Conservation (phyloP, 2,329 filamentous ascomycete genomes). For the Kalaharituber pfeilii region DNA sequence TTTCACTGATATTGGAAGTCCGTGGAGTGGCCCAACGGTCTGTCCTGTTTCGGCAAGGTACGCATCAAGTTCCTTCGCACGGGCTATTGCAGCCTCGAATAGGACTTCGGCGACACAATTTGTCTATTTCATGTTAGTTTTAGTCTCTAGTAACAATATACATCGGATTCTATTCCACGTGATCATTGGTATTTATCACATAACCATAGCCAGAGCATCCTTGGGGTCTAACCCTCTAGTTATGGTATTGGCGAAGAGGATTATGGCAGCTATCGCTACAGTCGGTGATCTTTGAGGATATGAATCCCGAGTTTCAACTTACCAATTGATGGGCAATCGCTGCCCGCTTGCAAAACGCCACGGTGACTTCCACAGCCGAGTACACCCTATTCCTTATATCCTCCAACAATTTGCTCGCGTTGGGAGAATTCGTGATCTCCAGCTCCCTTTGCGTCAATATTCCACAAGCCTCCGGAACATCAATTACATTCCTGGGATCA, state of each 20-base stretch:
- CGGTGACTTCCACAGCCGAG: slow-evolving; percentile 28
- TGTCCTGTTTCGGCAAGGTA: slow-evolving; percentile 33
- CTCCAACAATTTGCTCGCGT: slow-evolving; percentile 29
- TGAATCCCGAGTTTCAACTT: slow-evolving; percentile 1
- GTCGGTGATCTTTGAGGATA: no score
- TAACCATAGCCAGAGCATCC: no score
- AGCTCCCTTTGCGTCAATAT: slow-evolving; percentile 33
- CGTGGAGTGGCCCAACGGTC: slow-evolving; percentile 47
- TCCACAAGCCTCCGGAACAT: slow-evolving; percentile 29
- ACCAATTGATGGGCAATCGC: slow-evolving; percentile 34
- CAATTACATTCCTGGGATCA: background rate
- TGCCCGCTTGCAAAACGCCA: slow-evolving; percentile 36
- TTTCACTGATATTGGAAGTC: slow-evolving; percentile 42
- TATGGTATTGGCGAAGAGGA: no score
- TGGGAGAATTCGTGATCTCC: slow-evolving; percentile 33
- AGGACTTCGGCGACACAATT: slow-evolving; percentile 39
- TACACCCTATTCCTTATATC: slow-evolving; percentile 24
- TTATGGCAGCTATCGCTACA: no score
- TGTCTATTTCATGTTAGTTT: no score
- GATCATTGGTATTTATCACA: no score
- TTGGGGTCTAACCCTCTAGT: no score
- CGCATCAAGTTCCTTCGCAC: slow-evolving; percentile 35
- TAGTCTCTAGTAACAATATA: no score
- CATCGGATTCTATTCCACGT: no score
- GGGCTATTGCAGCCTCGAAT: slow-evolving; percentile 36